phyloP scores from a whole-genome alignment of 75 land plant species.

The Ceratopteris richardii region DNA sequence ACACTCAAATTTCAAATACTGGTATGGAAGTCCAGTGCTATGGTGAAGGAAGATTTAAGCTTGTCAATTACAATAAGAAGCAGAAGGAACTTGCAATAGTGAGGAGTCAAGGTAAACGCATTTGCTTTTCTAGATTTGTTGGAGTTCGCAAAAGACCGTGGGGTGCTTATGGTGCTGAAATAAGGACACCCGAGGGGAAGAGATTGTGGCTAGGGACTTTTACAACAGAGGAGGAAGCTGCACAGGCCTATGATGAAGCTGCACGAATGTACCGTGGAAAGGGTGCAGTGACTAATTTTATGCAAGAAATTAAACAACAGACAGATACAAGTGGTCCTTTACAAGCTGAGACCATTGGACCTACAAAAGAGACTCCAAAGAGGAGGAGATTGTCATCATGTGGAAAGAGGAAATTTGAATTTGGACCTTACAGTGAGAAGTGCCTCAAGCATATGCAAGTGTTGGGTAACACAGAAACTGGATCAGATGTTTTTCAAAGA shows the following conservation, averaged over 20 bases:
- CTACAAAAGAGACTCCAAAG: conserved; percentile 9
- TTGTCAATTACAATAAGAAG: conserved; percentile 15
- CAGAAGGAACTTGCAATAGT: conserved; percentile 11
- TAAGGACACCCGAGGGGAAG: conserved; percentile 41
- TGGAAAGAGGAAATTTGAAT: conserved; percentile 13
- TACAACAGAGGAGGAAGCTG: conserved; percentile 39
- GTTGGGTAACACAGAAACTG: not conserved
- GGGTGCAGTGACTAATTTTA: conserved; percentile 36
- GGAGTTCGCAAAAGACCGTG: conserved; percentile 50
- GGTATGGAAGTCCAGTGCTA: conserved; percentile 28
- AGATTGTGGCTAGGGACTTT: conserved; percentile 39
- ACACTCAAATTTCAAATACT: not conserved
- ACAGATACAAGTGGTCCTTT: conserved; percentile 8
- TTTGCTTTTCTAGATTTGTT: conserved; percentile 27
- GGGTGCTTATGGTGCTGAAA: conserved; percentile 61
- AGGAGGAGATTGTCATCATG: conserved; percentile 14
- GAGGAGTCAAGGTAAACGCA: conserved; percentile 7
- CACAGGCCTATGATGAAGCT: conserved; percentile 37
- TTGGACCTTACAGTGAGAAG: not conserved
- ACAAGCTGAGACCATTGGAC: not conserved
- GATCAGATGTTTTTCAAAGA: not conserved
- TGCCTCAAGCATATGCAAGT: not conserved
- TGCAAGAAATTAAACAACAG: conserved; percentile 5
- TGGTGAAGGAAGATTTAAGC: conserved; percentile 14
- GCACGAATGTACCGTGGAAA: conserved; percentile 30